Base-by-base conservation (phyloP, 1,284 basidiomycete species). In the Ustilago crameri region DNA sequence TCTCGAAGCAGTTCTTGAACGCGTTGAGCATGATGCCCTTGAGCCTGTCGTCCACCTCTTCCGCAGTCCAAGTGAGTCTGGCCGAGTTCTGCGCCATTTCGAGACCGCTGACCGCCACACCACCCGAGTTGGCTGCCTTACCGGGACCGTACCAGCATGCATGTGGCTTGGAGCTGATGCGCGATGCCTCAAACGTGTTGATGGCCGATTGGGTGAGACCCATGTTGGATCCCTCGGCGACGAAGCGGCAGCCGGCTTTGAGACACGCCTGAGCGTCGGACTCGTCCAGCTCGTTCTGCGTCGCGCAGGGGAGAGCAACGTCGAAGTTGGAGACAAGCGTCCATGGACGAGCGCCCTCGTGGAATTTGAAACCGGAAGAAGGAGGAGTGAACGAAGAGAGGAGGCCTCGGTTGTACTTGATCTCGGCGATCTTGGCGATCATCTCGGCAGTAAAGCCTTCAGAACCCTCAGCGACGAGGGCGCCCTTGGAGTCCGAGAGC, bases 401-500 rank as follows among this genome's bases (percentile, higher is more conserved):
- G 84, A 74, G 74, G 84, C 89, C 90, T 60, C 88, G 87, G 83
- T 90, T 87, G 86, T 90, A 91, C 69, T 87, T 87, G 86, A 90
- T 90, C 71, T 83, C 76, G 53, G 69, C 72, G 38, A 83, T 79
- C 79, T 85, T 79, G 27, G 72, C 84, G 62, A 83, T 83, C 59
- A 83, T 75, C 26, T 84, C 79, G 34, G 80, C 83, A 68, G 78
- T 83, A 79, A 88, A 87, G 53, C 85, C 85, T 14, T 62, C 58
- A 59, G 35, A 37, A 3, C 76, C 82, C 57, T 83, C 76, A 52
- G 89, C 86, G 82, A 91, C 87, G 71, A 92, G 85, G 9, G 89
- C 84, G 61, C 91, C 91, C 81, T 88, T 89, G 65, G 90, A 91
- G 86, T 92, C 91, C 74, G 90, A 91, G 69, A 92, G 87, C n/a